These are phyloP conservation scores for Aspergillus clavatus DNA, from an alignment of 2,329 filamentous ascomycete species.

Conservation along the genomic window DNA sequence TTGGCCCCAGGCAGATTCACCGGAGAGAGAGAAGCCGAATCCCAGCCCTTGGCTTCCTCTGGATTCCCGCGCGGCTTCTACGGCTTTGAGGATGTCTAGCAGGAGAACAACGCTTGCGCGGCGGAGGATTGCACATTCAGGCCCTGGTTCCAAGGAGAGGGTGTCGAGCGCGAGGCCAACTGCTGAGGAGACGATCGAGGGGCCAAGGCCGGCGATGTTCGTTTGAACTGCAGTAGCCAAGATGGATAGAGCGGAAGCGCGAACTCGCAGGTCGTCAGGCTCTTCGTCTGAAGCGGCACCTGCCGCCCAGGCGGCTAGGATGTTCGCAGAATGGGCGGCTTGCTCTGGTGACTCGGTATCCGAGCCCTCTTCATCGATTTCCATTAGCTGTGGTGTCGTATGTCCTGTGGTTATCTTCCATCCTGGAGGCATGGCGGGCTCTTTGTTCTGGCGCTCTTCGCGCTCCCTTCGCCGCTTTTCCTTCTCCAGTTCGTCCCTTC, in stretches of 20 bases:
- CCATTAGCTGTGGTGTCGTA: constrained; percentile 4
- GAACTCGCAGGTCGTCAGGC: constrained; percentile 41
- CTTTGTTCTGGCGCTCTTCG: constrained; percentile 24
- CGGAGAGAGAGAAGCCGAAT: constrained; percentile 38
- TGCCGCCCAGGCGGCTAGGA: constrained; percentile 39
- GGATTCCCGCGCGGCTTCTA: constrained; percentile 33
- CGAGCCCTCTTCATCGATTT: constrained; percentile 25
- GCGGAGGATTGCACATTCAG: constrained; percentile 39
- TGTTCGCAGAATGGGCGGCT: constrained; percentile 30
- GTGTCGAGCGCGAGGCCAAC: constrained; percentile 39
- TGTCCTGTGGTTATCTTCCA: constrained; percentile 24
- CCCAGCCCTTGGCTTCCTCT: constrained; percentile 27
- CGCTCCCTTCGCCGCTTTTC: constrained; percentile 23
- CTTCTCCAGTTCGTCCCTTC: constrained; percentile 24
- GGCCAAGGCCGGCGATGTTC: constrained; percentile 37
- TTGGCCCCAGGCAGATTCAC: constrained; percentile 9
- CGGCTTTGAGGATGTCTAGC: constrained; percentile 38
- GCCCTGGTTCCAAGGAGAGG: constrained; percentile 32
- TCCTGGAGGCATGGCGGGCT: constrained; percentile 23
- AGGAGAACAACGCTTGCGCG: constrained; percentile 39
- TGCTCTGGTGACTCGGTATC: constrained; percentile 35
- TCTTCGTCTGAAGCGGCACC: constrained; percentile 34
- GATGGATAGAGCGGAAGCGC: constrained; percentile 42
- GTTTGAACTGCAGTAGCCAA: constrained; percentile 39
- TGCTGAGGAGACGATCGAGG: constrained; percentile 30